Percentiles rank a stretch among this genome's conserved stretches.
Evolutionary conservation across 2,329 filamentous ascomycete species (phyloP).

Genomic region (Pseudocercospora eumusae): DNA sequence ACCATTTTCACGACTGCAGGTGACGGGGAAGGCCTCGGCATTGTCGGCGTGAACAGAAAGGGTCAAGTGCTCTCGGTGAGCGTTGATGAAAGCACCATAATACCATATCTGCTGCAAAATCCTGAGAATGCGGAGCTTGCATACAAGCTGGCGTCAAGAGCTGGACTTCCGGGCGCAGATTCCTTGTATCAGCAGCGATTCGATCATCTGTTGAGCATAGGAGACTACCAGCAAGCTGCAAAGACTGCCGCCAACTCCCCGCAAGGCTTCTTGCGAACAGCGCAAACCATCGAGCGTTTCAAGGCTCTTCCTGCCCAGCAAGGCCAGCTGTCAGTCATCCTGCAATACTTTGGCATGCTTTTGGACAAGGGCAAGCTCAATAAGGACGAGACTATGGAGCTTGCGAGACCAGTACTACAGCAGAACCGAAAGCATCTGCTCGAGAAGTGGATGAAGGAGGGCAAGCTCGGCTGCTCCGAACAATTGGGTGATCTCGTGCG

Average conservation of each 20-base stretch:
- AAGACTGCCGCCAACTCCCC: slow-evolving; percentile 97
- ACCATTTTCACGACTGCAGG: slow-evolving; percentile 94
- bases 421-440: slow-evolving; percentile 94
- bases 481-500: slow-evolving; percentile 94
- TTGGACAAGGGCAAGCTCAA: slow-evolving; percentile 94
- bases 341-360: slow-evolving; percentile 97
- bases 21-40: slow-evolving; percentile 80
- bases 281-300: slow-evolving; percentile 94
- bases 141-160: slow-evolving; percentile 93
- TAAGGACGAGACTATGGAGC: slow-evolving; percentile 88
- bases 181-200: slow-evolving; percentile 92
- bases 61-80: slow-evolving; percentile 94
- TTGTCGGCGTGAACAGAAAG: slow-evolving; percentile 95
- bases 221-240: slow-evolving; percentile 83
- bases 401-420: slow-evolving; percentile 86
- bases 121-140: slow-evolving; percentile 91
- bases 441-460: slow-evolving; percentile 96
- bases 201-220: slow-evolving; percentile 77
- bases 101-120: slow-evolving; percentile 94
- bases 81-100: slow-evolving; percentile 86
- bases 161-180: slow-evolving; percentile 90
- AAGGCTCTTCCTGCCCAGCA: slow-evolving; percentile 79
- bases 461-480: slow-evolving; percentile 94
- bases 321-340: slow-evolving; percentile 86
- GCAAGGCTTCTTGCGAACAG: slow-evolving; percentile 88